Conservation (phyloP, 1,284 basidiomycete species). For the Laetiporus sulphureus region DNA sequence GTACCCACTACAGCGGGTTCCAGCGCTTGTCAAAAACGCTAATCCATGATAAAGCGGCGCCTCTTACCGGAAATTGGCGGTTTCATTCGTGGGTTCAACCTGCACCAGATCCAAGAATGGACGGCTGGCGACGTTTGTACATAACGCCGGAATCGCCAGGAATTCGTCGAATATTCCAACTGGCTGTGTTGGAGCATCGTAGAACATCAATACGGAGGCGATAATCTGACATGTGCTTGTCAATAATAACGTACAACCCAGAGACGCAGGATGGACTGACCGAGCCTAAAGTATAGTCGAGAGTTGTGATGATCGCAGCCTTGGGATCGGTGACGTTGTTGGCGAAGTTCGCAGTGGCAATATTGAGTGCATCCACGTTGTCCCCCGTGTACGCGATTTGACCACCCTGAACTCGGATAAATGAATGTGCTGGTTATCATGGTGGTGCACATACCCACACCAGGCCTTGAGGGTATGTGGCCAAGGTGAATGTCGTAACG, state of each 20-base stretch:
- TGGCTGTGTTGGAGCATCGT: constrained; percentile 36
- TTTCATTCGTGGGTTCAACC: constrained; percentile 34
- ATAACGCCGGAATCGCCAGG: constrained; percentile 26
- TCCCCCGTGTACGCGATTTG: constrained; percentile 32
- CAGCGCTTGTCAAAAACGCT: background rate
- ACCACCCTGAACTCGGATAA: constrained; percentile 39
- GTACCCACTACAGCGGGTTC: constrained; percentile 27
- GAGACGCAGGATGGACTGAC: constrained; percentile 21
- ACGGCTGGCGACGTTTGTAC: constrained; percentile 27
- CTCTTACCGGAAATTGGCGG: constrained; percentile 31
- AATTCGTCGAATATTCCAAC: constrained; percentile 36
- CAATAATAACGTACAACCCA: background rate
- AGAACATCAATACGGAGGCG: constrained; percentile 27
- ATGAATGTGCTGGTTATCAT: background rate
- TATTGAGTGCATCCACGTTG: constrained; percentile 31
- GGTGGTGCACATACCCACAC: constrained; percentile 43
- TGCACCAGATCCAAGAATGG: constrained; percentile 33
- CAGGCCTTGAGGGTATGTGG: constrained; percentile 44
- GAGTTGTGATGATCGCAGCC: constrained; percentile 49
- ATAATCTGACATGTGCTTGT: background rate
- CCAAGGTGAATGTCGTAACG: constrained; percentile 51
- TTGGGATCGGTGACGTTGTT: constrained; percentile 48
- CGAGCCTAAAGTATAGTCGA: constrained; percentile 36
- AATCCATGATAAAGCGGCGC: background rate
- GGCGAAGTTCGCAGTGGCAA: constrained; percentile 43